A percentile compares a stretch with the other conserved stretches of the same genome.
These are phyloP conservation scores for Citrus trifoliata DNA, from an alignment of 345 rosid species.

Conservation along the genomic window DNA sequence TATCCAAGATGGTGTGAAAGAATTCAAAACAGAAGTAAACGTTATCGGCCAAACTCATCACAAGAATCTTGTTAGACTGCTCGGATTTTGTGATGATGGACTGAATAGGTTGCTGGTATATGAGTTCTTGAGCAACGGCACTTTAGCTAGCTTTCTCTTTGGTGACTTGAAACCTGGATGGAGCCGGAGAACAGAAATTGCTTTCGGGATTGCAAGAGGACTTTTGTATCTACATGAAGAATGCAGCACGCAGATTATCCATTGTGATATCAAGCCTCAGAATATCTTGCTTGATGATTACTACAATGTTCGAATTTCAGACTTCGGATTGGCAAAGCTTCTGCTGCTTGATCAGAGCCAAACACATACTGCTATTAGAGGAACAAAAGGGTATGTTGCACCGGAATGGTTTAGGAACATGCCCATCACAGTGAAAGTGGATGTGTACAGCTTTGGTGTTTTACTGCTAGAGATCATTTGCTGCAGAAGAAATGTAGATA, in stretches of 20 bases:
- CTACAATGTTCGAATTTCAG: constrained; percentile 42
- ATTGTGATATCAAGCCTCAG: constrained; percentile 59
- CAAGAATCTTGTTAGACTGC: constrained; percentile 45
- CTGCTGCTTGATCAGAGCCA: constrained; percentile 46
- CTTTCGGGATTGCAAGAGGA: constrained; percentile 46
- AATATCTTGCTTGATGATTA: constrained; percentile 48
- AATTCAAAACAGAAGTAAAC: constrained; percentile 51
- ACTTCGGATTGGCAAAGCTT: constrained; percentile 58
- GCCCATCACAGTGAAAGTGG: constrained; percentile 48
- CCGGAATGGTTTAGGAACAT: constrained; percentile 55
- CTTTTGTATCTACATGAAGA: constrained; percentile 57
- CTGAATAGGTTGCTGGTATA: constrained; percentile 42
- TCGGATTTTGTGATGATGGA: constrained; percentile 53
- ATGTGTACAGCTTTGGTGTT: constrained; percentile 57
- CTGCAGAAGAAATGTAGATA: constrained; percentile 41
- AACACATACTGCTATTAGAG: constrained; percentile 44
- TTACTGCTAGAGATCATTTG: constrained; percentile 50
- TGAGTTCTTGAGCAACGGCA: constrained; percentile 52
- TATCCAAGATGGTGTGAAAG: constrained; percentile 40
- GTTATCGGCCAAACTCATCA: constrained; percentile 52
- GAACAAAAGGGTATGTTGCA: constrained; percentile 59
- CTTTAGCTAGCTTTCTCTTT: constrained; percentile 43
- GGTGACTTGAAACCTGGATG: constrained; percentile 35
- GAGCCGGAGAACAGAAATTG: constrained; percentile 40
- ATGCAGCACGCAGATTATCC: constrained; percentile 53